Evolutionary conservation across 306 rosid genomes (phyloP), one percentile per base, ranked within the genome.

Genomic region (Prunus padus): DNA sequence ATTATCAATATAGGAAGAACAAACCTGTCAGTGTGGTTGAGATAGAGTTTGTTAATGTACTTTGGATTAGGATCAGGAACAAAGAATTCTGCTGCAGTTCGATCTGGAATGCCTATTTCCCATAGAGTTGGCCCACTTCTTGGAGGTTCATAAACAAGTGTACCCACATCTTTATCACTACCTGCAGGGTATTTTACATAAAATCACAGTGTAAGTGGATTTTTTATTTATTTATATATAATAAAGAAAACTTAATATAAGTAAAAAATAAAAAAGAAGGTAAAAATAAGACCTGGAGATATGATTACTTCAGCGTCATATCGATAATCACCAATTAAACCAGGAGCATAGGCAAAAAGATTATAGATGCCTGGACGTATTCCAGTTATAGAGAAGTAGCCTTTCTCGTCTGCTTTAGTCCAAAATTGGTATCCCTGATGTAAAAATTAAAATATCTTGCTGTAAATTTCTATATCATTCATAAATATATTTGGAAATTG

Each of bases 31-130:
- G 90, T 84, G 80, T 87, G 97, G 71, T 91, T 79, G 75, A 91
- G 69, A 71, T 83, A 91, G 59, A 91, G 91, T 60, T 89, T 86
- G 87, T 91, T 91, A 77, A 91, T 74, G 65, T 89, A 89, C 68
- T 81, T 76, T 10, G 92, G 95, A 75, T 89, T 74, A 45, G 97
- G 91, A 68, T 87, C 91, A 15, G 97, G 97, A 75, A 91, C 84
- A 71, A 79, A 91, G 69, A 89, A 89, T 44, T 89, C 94, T 14
- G 89, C 92, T 30, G 95, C 97, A 15, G 91, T 70, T 22, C 97
- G 92, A 71, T 91, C 92, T 5, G 97, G 97, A 15, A 83, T 77
- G 67, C 97, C 97, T 49, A 91, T 89, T 87, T 91, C 97, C 97
- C 97, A 91, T 31, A 89, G 46, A 23, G 97, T 91, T 46, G 92